Evolutionary conservation across 345 rosid species (phyloP), one percentile per base, ranked within the genome.

Genomic region (Rhodomyrtus tomentosa): DNA sequence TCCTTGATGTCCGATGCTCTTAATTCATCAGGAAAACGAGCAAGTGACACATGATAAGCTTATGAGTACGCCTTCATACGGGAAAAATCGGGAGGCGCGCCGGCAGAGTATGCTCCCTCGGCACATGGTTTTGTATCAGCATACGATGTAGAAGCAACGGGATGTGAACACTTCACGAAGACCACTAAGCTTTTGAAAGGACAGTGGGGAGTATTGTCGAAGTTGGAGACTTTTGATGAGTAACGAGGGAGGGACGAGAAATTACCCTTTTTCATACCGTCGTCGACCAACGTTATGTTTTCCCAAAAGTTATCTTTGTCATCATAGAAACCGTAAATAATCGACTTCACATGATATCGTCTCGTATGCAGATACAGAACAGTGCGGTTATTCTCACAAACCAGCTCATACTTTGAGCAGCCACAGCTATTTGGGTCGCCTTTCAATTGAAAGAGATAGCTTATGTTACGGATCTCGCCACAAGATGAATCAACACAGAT

Each of bases 351-450:
- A n/a, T n/a, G 12, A 14, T 25, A n/a, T n/a, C 7, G 16, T 1
- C 1, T 1, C 5, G 13, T 0, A 12, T 0, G 0, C 0, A 0
- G 1, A 58, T n/a, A n/a, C 6, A 58, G 0, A 27, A 58, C 1
- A 3, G 36, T 58, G 20, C 2, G 20, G 1, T 27, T 58, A 13
- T 58, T 58, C 6, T 58, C 36, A n/a, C 20, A 58, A 58, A 3
- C 20, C 14, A 58, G 0, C 21, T 58, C 72, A 27, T 1, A 58
- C 18, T 5, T n/a, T 0, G 18, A 56, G 68, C 3, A 0, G 8
- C 36, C 68, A 0, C 32, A 56, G 1, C 3, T 0, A n/a, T 56
- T 58, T 58, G 36, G 36, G 3, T n/a, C 32, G 1, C 0, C n/a
- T 56, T n/a, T 56, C 18, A 56, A 25, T 12, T 8, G 68, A 13